Conservation (phyloP, 2,329 filamentous ascomycete genomes). For the Thermomyces lanuginosus region DNA sequence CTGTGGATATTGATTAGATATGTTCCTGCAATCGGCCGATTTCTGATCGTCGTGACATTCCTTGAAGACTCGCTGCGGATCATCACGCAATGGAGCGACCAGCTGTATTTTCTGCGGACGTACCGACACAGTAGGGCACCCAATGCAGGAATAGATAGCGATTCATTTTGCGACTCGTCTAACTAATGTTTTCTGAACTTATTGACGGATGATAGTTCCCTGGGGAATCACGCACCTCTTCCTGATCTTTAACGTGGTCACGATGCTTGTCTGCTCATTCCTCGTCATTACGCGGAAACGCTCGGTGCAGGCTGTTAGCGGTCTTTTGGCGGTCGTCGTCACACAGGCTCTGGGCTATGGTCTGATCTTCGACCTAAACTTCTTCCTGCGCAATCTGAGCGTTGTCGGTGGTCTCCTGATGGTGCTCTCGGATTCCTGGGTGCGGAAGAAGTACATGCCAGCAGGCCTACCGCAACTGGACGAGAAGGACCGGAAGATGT, state of each 20-base stretch:
- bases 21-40: constrained; percentile 85
- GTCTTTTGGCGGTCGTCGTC: constrained; percentile 78
- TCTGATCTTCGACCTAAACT: constrained; percentile 97
- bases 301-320: constrained; percentile 81
- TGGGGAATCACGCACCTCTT: constrained; percentile 80
- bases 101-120: constrained; percentile 80
- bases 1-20: constrained; percentile 42
- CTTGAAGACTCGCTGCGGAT: constrained; percentile 92
- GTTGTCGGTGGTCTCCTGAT: constrained; percentile 95
- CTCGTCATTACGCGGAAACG: constrained; percentile 85
- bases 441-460: constrained; percentile 91
- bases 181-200: neutral
- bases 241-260: constrained; percentile 74
- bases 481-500: constrained; percentile 99
- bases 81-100: constrained; percentile 92
- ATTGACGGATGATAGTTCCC: constrained; percentile 47
- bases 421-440: constrained; percentile 96
- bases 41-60: constrained; percentile 96
- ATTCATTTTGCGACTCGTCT: neutral
- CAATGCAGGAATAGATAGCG: neutral
- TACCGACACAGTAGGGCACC: constrained; percentile 69
- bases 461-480: constrained; percentile 85
- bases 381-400: constrained; percentile 96
- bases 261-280: constrained; percentile 66
- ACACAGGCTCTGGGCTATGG: constrained; percentile 93